A percentile compares a stretch with the other conserved stretches of the same genome.
These are phyloP conservation scores for Gypsophila paniculata DNA, from an alignment of 179 eudicot genomes.

Conservation along the genomic window DNA sequence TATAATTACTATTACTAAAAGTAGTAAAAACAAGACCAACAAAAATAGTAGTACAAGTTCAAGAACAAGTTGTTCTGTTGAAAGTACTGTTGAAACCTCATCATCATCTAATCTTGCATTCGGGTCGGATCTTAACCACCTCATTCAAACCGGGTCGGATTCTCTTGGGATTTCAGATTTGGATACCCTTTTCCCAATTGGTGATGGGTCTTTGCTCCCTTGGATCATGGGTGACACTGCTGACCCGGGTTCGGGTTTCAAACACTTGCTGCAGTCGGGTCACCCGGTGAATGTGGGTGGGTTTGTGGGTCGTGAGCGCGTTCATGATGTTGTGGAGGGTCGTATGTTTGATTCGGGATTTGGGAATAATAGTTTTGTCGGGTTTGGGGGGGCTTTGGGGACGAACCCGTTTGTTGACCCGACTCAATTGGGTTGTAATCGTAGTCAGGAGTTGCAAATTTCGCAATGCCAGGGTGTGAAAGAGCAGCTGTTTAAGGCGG, in stretches of 20 bases:
- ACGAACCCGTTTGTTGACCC: slow-evolving; percentile 33
- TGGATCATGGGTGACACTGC: slow-evolving; percentile 72
- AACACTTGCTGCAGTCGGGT: slow-evolving; percentile 48
- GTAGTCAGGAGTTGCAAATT: slow-evolving; percentile 34
- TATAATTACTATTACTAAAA: neutral
- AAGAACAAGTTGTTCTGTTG: slow-evolving; percentile 20
- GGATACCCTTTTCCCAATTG: slow-evolving; percentile 50
- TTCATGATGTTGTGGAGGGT: slow-evolving; percentile 10
- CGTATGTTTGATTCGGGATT: slow-evolving; percentile 3
- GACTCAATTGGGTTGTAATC: slow-evolving; percentile 27
- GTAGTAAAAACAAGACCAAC: too few species aligned
- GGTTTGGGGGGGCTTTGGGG: slow-evolving; percentile 15
- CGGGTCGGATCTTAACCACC: slow-evolving; percentile 12
- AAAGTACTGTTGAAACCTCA: slow-evolving; percentile 46
- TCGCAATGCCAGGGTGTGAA: slow-evolving; percentile 58
- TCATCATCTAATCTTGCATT: slow-evolving; percentile 32
- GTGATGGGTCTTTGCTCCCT: slow-evolving; percentile 41
- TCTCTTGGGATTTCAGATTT: slow-evolving; percentile 58
- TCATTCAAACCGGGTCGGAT: neutral
- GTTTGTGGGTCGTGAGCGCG: slow-evolving; percentile 33
- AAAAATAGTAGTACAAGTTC: neutral
- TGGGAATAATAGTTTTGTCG: too few species aligned
- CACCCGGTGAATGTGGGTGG: slow-evolving; percentile 23
- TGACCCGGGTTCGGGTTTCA: slow-evolving; percentile 53
- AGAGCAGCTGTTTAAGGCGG: slow-evolving; percentile 73